A percentile compares a stretch with the other conserved stretches of the same genome.
These are phyloP conservation scores for Phyllosticta paracitricarpa DNA, from an alignment of 2,329 filamentous ascomycete genomes.

Conservation along the genomic window DNA sequence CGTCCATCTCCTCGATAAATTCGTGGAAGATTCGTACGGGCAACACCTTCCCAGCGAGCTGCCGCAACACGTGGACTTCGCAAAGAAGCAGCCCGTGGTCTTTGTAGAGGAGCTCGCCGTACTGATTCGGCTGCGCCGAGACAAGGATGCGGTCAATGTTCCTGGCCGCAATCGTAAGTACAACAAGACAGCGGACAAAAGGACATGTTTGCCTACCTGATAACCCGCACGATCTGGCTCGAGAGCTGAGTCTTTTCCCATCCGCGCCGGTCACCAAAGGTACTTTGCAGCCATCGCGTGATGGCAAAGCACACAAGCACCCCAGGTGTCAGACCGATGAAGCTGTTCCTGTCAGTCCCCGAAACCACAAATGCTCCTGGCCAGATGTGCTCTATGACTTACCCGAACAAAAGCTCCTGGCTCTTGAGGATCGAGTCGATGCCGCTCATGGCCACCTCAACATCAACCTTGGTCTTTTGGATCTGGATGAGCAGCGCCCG, in stretches of 20 bases:
- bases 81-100: constrained; percentile 85
- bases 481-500: constrained; percentile 90
- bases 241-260: constrained; percentile 61
- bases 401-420: constrained; percentile 87
- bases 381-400: constrained; percentile 12
- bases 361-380: background rate
- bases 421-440: constrained; percentile 93
- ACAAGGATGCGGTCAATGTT: constrained; percentile 67
- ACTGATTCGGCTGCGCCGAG: constrained; percentile 49
- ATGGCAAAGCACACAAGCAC: constrained; percentile 75
- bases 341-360: constrained; percentile 39
- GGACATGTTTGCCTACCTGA: constrained; percentile 13
- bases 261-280: constrained; percentile 63
- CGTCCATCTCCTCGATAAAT: constrained; percentile 79
- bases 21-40: constrained; percentile 68
- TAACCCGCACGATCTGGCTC: constrained; percentile 5
- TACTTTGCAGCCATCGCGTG: constrained; percentile 58
- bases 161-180: constrained; percentile 20
- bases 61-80: constrained; percentile 75
- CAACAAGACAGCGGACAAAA: constrained; percentile 1
- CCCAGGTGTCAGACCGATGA: constrained; percentile 86
- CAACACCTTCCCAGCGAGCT: constrained; percentile 56
- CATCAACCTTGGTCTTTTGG: constrained; percentile 97
- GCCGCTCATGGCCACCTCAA: constrained; percentile 90
- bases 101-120: constrained; percentile 75